Conservation (phyloP, 805 yeast genomes). For the Candida maesae region DNA sequence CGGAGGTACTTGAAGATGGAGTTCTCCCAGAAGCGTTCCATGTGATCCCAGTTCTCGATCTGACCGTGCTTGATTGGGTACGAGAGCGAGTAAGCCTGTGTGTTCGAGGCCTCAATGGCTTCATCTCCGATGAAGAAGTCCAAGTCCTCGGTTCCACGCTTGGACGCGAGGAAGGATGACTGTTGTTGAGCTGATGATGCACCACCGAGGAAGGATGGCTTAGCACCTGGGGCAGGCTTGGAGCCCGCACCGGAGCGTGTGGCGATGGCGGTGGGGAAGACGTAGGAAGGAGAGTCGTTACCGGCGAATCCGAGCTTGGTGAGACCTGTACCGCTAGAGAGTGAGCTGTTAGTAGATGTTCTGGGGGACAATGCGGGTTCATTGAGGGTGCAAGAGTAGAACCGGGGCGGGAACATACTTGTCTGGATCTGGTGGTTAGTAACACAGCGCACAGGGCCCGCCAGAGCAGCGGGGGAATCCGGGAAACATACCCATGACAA, state of each 20-base stretch:
- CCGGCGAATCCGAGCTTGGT: conserved; percentile 99
- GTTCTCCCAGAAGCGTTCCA: conserved; percentile 99
- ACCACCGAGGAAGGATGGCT: conserved; percentile 39
- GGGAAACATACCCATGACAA: conserved; percentile 83
- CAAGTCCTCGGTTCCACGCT: conserved; percentile 89
- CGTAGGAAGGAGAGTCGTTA: conserved; percentile 95
- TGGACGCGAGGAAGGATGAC: conserved; percentile 31
- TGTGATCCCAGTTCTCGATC: conserved; percentile 98
- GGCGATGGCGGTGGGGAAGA: conserved; percentile 92
- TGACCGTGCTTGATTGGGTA: conserved; percentile 98
- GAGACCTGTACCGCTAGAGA: conserved; percentile 87
- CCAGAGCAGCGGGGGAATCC: background rate
- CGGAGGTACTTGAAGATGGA: conserved; percentile 93
- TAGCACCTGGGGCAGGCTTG: conserved; percentile 42
- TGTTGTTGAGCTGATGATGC: conserved; percentile 16
- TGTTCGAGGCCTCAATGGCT: conserved; percentile 87
- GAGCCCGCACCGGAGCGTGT: conserved; percentile 54
- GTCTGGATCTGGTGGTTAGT: conserved; percentile 22
- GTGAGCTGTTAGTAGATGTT: background rate
- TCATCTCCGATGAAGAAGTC: conserved; percentile 96
- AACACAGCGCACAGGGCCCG: background rate
- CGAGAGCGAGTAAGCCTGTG: conserved; percentile 79
- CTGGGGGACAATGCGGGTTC: conserved; percentile 4
- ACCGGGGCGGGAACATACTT: conserved; percentile 16
- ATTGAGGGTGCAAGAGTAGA: conserved; percentile 11